These are phyloP conservation scores for Calonectria pteridis DNA, from an alignment of 2,329 filamentous ascomycete genomes.

Conservation along the genomic window DNA sequence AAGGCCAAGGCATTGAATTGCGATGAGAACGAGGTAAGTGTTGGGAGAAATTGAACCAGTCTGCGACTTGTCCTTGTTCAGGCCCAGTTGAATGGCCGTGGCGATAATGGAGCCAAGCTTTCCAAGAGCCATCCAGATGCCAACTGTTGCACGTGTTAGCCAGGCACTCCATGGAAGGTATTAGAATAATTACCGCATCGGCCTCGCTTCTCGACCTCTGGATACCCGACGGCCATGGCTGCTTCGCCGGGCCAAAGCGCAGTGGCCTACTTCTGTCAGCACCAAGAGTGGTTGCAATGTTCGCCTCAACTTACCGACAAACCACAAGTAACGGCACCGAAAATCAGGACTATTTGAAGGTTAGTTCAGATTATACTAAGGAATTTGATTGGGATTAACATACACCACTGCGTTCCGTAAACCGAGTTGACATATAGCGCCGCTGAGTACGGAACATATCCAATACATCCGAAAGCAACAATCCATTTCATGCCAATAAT, in stretches of 20 bases:
- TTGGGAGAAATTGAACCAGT: background rate
- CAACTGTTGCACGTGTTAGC: background rate
- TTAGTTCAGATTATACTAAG: background rate
- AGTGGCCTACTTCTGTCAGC: background rate
- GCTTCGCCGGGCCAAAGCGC: background rate
- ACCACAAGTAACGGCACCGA: background rate
- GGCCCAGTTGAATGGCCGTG: background rate
- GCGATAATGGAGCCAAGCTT: conserved; percentile 4
- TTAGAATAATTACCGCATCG: background rate
- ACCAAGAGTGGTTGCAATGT: background rate
- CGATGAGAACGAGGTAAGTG: background rate
- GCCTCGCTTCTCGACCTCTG: background rate
- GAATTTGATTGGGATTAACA: background rate
- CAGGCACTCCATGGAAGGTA: accelerated
- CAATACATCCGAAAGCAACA: background rate
- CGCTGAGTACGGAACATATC: background rate
- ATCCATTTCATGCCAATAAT: conserved; percentile 2
- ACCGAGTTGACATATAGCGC: background rate
- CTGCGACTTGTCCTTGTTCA: background rate
- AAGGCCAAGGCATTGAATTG: background rate
- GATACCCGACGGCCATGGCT: background rate
- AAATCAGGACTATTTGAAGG: background rate
- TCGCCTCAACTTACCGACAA: background rate
- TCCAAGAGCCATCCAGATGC: background rate
- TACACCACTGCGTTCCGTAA: conserved; percentile 3